Percentiles rank a stretch among this genome's conserved stretches.
These are phyloP conservation scores for Botrytis sinoallii DNA, from an alignment of 2,329 filamentous ascomycete species.

Conservation along the genomic window DNA sequence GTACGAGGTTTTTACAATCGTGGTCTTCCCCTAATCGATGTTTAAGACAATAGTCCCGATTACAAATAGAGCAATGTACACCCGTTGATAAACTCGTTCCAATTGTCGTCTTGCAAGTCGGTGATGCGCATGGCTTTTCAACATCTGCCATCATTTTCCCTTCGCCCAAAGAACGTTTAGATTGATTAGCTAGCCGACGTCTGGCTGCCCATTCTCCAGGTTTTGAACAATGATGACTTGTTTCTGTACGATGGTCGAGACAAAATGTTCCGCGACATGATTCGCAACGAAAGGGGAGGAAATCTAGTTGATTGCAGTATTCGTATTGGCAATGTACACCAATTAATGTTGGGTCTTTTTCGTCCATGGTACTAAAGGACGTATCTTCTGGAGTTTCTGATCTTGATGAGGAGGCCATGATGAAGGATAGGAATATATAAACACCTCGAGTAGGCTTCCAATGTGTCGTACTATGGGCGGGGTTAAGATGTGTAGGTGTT, in stretches of 20 bases:
- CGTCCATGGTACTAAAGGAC: conserved; percentile 70
- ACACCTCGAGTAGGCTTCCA: conserved; percentile 1
- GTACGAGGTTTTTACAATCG: conserved; percentile 73
- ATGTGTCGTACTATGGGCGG: background rate
- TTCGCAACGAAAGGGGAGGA: conserved; percentile 91
- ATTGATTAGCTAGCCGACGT: conserved; percentile 52
- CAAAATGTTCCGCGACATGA: conserved; percentile 84
- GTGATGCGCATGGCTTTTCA: conserved; percentile 66
- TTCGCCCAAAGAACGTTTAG: conserved; percentile 52
- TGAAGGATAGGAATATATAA: conserved; percentile 29
- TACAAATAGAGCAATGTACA: conserved; percentile 69
- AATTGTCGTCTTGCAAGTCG: conserved; percentile 66
- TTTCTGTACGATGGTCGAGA: conserved; percentile 88
- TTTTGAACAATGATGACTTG: conserved; percentile 66
- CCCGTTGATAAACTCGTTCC: conserved; percentile 65
- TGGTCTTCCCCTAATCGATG: conserved; percentile 79
- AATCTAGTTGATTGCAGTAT: conserved; percentile 93
- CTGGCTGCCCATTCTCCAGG: conserved; percentile 61
- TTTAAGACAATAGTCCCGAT: conserved; percentile 72
- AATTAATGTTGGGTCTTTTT: conserved; percentile 76
- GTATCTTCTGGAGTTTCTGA: conserved; percentile 43
- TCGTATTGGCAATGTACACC: conserved; percentile 87
- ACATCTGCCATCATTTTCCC: conserved; percentile 52
- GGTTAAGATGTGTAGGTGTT: conserved; percentile 22
- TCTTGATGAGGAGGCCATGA: conserved; percentile 52